A percentile compares a stretch with the other conserved stretches of the same genome.
Conservation (phyloP, 108 stramenopile species). For the Cyclostephanos invisitatus region DNA sequence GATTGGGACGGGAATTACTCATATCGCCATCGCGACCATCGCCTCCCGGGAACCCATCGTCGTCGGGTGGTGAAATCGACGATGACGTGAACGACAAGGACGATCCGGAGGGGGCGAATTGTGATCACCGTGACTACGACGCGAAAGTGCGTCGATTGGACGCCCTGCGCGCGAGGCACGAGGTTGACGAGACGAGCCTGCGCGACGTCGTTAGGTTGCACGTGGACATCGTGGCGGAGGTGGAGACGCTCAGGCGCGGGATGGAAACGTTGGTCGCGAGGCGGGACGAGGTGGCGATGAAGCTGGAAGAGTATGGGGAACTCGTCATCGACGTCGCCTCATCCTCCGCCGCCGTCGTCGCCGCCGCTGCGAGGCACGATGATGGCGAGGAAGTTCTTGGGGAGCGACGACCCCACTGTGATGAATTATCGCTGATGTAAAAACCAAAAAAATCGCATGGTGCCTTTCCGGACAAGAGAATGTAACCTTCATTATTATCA, state of each 20-base stretch:
- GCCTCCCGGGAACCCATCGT: background rate
- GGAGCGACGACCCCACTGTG: background rate
- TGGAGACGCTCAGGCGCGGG: conserved; percentile 27
- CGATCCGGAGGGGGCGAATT: background rate
- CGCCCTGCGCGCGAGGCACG: background rate
- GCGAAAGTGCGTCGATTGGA: too few relatives aligned
- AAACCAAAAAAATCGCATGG: too few relatives aligned
- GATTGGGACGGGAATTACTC: background rate
- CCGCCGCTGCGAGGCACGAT: background rate
- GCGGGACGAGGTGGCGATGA: background rate
- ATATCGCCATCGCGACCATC: background rate
- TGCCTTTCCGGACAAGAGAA: too few relatives aligned
- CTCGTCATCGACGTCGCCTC: conserved; percentile 21
- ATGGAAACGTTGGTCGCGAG: conserved; percentile 19
- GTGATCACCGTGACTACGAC: too few relatives aligned
- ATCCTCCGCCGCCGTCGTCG: too few relatives aligned
- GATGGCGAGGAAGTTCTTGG: background rate
- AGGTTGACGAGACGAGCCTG: background rate
- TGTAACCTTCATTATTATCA: background rate
- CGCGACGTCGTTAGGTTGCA: conserved; percentile 11
- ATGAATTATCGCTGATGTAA: too few relatives aligned
- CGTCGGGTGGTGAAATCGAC: too few relatives aligned
- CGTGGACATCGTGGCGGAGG: conserved; percentile 18
- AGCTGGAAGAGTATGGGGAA: conserved; percentile 22
- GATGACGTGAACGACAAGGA: conserved; percentile 3